Conservation (phyloP, 1,284 basidiomycete genomes). For the Marasmius sp. region DNA sequence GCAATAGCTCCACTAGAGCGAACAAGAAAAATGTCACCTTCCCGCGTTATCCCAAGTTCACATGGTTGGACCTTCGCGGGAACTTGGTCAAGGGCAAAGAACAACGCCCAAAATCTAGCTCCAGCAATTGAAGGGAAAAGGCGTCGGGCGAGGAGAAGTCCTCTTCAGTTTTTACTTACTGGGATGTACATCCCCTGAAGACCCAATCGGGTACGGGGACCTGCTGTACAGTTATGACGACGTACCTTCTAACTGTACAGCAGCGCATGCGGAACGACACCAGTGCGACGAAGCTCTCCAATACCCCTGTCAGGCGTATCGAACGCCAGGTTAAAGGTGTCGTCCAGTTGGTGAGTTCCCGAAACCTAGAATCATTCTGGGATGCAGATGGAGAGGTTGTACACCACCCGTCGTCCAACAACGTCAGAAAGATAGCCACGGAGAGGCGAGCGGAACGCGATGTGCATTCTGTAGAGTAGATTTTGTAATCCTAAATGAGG, state of each 20-base stretch:
- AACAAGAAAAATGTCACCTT: slow-evolving; percentile 81
- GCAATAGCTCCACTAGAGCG: slow-evolving; percentile 80
- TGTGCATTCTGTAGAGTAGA: slow-evolving; percentile 70
- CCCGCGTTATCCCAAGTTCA: slow-evolving; percentile 67
- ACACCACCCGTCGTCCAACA: slow-evolving; percentile 68
- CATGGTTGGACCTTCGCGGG: slow-evolving; percentile 61
- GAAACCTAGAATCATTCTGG: not conserved
- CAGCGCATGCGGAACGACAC: no score
- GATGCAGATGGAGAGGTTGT: slow-evolving; percentile 4
- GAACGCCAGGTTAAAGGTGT: no score
- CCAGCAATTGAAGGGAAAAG: slow-evolving; percentile 63
- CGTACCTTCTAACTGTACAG: no score
- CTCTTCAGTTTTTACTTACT: no score
- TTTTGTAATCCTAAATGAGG: slow-evolving; percentile 64
- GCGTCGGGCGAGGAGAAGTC: slow-evolving; percentile 34
- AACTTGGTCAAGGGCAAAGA: slow-evolving; percentile 79
- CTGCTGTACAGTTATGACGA: no score
- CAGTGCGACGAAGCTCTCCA: no score
- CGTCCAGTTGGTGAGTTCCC: no score
- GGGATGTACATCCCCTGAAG: no score
- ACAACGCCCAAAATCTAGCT: slow-evolving; percentile 77
- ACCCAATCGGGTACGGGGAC: no score
- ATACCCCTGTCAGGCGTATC: no score
- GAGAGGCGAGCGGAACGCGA: slow-evolving; percentile 81
- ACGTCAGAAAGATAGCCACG: slow-evolving; percentile 79